Evolutionary conservation across 139 green algal species (phyloP).

Genomic region (Chlorella sp.): DNA sequence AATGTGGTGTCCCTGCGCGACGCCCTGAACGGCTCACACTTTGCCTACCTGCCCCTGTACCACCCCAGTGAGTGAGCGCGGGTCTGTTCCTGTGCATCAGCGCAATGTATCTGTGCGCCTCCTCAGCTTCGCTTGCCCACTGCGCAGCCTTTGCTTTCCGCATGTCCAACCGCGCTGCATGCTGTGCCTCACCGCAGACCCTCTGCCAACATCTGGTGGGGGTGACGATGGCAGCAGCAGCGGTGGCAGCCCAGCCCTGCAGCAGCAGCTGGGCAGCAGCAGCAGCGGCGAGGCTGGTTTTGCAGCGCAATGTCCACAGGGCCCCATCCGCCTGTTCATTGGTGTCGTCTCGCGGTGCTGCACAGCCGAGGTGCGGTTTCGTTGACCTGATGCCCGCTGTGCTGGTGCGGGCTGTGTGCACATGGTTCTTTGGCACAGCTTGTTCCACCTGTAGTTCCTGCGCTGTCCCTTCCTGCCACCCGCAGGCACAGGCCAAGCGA

Average conservation of each 20-base stretch:
- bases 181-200: neutral
- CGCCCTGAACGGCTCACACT: conserved; percentile 14
- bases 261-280: neutral
- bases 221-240: neutral
- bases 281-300: neutral
- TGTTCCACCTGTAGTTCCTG: neutral
- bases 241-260: neutral
- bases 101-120: no score
- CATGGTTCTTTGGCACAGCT: no score
- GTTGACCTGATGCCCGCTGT: no score
- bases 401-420: no score
- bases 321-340: conserved; percentile 41
- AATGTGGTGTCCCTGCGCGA: conserved; percentile 9
- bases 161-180: neutral
- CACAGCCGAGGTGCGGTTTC: conserved; percentile 14
- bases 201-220: neutral
- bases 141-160: no score
- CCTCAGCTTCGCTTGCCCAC: no score
- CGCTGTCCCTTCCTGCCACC: neutral
- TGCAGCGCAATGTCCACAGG: conserved; percentile 21
- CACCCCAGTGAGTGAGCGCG: conserved; percentile 9
- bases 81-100: neutral
- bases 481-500: conserved; percentile 36
- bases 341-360: conserved; percentile 43
- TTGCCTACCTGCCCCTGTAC: conserved; percentile 22